A percentile compares a stretch with the other conserved stretches of the same genome.
These are phyloP conservation scores for Candida labiduridarum DNA, from an alignment of 1,139 yeast species.

Conservation along the genomic window DNA sequence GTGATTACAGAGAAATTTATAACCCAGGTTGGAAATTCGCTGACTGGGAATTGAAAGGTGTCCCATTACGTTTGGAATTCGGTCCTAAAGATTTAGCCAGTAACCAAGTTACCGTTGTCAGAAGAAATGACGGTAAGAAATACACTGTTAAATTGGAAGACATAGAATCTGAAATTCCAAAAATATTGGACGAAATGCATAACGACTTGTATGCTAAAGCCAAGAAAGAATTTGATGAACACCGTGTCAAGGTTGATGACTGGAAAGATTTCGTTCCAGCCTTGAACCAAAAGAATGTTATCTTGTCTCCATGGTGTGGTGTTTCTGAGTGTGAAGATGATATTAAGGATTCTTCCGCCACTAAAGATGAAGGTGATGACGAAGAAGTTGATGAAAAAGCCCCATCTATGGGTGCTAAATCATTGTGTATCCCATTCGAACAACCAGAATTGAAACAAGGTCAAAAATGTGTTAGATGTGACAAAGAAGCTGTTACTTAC, in stretches of 20 bases:
- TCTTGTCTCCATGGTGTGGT: constrained; percentile 98
- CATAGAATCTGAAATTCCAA: constrained; percentile 69
- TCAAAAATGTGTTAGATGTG: constrained; percentile 88
- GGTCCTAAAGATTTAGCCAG: constrained; percentile 94
- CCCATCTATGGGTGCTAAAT: constrained; percentile 99
- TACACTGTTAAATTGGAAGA: constrained; percentile 64
- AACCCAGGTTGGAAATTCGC: constrained; percentile 99
- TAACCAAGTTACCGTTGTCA: constrained; percentile 80
- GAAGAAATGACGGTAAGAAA: constrained; percentile 89
- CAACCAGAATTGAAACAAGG: constrained; percentile 81
- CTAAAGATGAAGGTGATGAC: constrained; percentile 77
- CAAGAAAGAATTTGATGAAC: constrained; percentile 78
- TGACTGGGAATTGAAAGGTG: constrained; percentile 96
- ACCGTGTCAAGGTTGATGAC: constrained; percentile 75
- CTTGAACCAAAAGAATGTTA: constrained; percentile 86
- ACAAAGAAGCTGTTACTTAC: constrained; percentile 69
- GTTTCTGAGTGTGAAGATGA: constrained; percentile 92
- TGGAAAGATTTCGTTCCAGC: constrained; percentile 95
- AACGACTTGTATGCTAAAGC: constrained; percentile 74
- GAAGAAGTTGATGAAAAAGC: constrained; percentile 93
- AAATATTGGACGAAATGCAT: constrained; percentile 81
- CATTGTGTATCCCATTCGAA: constrained; percentile 92
- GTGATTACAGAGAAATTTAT: constrained; percentile 92
- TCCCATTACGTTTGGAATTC: constrained; percentile 88
- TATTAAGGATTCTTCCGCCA: constrained; percentile 90